Evolutionary conservation across 352 stramenopile species (phyloP).

Genomic region (Phytophthora foliorum): DNA sequence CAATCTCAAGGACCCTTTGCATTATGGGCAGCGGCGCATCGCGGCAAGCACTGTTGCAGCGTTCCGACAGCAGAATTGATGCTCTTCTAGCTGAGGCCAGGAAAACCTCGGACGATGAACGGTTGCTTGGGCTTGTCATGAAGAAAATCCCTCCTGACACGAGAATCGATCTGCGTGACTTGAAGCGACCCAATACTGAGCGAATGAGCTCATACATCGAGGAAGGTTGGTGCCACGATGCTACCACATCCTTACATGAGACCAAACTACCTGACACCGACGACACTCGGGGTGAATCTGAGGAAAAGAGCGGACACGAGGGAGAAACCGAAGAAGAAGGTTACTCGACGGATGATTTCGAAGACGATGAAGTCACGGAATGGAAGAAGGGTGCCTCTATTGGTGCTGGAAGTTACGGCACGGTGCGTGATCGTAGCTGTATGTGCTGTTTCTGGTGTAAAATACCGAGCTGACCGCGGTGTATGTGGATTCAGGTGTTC

Average conservation of each 20-base stretch:
- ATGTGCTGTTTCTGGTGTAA: slow-evolving; percentile 39
- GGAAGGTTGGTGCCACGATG: slow-evolving; percentile 15
- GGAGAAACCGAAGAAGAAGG: slow-evolving; percentile 26
- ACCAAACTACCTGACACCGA: neutral
- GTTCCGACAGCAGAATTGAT: slow-evolving; percentile 45
- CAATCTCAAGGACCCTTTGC: neutral
- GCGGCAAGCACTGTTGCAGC: slow-evolving; percentile 31
- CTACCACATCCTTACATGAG: slow-evolving; percentile 16
- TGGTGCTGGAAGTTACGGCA: slow-evolving; percentile 74
- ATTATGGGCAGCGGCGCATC: slow-evolving; percentile 54
- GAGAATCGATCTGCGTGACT: slow-evolving; percentile 14
- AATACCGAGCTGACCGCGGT: slow-evolving; percentile 13
- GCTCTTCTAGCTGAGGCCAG: slow-evolving; percentile 25
- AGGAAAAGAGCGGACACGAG: slow-evolving; percentile 16
- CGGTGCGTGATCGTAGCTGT: slow-evolving; percentile 45
- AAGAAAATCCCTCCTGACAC: slow-evolving; percentile 6
- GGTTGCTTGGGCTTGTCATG: slow-evolving; percentile 6
- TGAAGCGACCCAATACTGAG: slow-evolving; percentile 13
- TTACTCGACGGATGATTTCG: slow-evolving; percentile 59
- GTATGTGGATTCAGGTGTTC: slow-evolving; percentile 67
- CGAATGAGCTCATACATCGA: slow-evolving; percentile 9
- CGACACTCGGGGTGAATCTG: neutral
- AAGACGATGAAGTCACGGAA: slow-evolving; percentile 58
- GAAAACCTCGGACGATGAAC: slow-evolving; percentile 2
- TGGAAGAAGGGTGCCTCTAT: slow-evolving; percentile 72